phyloP scores from a whole-genome alignment of 1,284 basidiomycete genomes.

The Ceratorhiza oryzae-sativae region DNA sequence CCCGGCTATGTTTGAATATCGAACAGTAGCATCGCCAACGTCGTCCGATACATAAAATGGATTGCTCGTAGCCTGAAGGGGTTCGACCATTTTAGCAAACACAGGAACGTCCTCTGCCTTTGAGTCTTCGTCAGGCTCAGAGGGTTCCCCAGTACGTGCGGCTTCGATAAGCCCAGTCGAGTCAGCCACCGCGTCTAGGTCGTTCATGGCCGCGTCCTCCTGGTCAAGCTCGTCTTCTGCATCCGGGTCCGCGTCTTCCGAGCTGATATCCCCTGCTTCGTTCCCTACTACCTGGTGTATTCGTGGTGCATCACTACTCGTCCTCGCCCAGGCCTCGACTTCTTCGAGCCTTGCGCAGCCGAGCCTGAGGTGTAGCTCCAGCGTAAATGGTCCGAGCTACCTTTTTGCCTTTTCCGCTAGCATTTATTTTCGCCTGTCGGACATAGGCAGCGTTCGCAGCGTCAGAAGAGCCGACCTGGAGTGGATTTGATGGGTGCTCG shows the following conservation, averaged over 20 bases:
- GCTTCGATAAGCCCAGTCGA: slow-evolving; percentile 24
- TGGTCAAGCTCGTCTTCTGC: slow-evolving; percentile 35
- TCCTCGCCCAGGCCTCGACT: slow-evolving; percentile 45
- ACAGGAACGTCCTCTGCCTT: neutral
- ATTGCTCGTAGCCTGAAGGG: slow-evolving; percentile 13
- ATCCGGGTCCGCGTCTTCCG: slow-evolving; percentile 25
- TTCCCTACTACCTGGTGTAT: slow-evolving; percentile 21
- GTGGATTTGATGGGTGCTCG: slow-evolving; percentile 78
- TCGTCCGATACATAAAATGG: slow-evolving; percentile 34
- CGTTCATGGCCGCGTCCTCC: slow-evolving; percentile 39
- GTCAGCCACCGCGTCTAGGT: slow-evolving; percentile 28
- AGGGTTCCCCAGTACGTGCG: neutral
- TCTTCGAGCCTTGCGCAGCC: slow-evolving; percentile 45
- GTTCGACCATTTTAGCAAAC: slow-evolving; percentile 1
- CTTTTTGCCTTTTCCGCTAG: slow-evolving; percentile 51
- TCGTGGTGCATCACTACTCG: slow-evolving; percentile 46
- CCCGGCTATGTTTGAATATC: slow-evolving; percentile 9
- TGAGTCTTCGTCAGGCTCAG: neutral
- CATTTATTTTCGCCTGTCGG: slow-evolving; percentile 50
- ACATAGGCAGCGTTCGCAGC: slow-evolving; percentile 59
- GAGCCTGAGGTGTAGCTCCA: slow-evolving; percentile 49
- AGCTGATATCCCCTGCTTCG: slow-evolving; percentile 23
- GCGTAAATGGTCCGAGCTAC: slow-evolving; percentile 65
- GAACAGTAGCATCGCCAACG: slow-evolving; percentile 19
- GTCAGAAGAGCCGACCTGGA: slow-evolving; percentile 74